These are phyloP conservation scores for Cymbidium sinense DNA, from an alignment of 106 monocot genomes.

Conservation along the genomic window DNA sequence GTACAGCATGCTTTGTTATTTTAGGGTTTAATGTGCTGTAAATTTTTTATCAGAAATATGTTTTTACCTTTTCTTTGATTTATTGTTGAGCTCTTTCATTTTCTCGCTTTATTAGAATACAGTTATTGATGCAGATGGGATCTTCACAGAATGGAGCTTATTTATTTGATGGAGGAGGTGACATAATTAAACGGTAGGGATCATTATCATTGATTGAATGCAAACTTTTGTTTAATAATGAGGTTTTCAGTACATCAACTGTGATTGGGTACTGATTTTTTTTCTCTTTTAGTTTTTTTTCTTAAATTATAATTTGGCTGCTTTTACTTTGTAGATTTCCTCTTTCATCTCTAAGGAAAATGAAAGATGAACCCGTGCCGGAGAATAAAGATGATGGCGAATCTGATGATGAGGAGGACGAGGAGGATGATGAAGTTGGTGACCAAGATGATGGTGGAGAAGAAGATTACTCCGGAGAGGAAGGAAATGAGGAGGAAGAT, in stretches of 20 bases:
- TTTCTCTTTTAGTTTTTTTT: background rate
- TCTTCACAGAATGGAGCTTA: background rate
- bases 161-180: conserved; percentile 2
- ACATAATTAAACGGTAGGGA: background rate
- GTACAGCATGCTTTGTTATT: background rate
- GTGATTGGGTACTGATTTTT: background rate
- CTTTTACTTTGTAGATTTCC: conserved; percentile 3
- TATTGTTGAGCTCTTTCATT: background rate
- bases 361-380: background rate
- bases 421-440: conserved; percentile 6
- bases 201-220: background rate
- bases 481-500: conserved; percentile 5
- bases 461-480: conserved; percentile 6
- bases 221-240: background rate
- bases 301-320: background rate
- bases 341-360: background rate
- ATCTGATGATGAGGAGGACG: conserved; percentile 7
- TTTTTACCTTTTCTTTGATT: background rate
- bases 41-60: background rate
- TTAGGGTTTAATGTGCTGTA: too few relatives aligned
- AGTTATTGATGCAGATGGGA: background rate
- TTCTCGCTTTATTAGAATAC: background rate
- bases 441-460: conserved; percentile 6
- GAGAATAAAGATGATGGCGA: conserved; percentile 8
- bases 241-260: background rate